phyloP scores from a whole-genome alignment of 2,329 filamentous ascomycete species.

The Mycogone perniciosa region DNA sequence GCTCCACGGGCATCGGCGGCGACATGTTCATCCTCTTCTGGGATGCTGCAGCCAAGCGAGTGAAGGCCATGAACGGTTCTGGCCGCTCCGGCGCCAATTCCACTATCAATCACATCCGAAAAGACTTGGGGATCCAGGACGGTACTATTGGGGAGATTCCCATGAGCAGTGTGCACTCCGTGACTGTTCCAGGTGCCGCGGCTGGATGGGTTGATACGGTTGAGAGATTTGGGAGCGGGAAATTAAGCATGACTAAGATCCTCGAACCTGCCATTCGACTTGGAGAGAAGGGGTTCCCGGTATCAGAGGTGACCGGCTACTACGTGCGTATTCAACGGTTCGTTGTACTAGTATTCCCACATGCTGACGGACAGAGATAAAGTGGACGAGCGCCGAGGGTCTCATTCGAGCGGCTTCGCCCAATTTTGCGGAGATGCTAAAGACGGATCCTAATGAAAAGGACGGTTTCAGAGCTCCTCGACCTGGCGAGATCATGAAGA shows the following conservation, averaged over 20 bases:
- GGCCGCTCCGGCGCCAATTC: conserved; percentile 69
- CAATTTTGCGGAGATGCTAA: conserved; percentile 83
- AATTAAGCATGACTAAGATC: conserved; percentile 68
- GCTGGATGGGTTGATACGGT: conserved; percentile 91
- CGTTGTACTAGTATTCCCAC: neutral
- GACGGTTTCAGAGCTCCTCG: conserved; percentile 68
- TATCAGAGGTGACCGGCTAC: conserved; percentile 68
- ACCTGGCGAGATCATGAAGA: conserved; percentile 84
- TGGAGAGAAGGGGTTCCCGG: conserved; percentile 82
- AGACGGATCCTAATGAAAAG: conserved; percentile 60
- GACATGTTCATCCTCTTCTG: conserved; percentile 97
- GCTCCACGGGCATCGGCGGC: conserved; percentile 89
- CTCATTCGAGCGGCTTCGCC: conserved; percentile 67
- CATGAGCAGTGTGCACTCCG: conserved; percentile 68
- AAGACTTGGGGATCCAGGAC: conserved; percentile 59
- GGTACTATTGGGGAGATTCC: conserved; percentile 58
- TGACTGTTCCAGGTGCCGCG: conserved; percentile 83
- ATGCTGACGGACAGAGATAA: neutral
- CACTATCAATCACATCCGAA: conserved; percentile 63
- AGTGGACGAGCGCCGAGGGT: conserved; percentile 68
- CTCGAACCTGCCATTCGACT: conserved; percentile 77
- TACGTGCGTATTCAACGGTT: conserved; percentile 48
- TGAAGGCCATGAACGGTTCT: conserved; percentile 86
- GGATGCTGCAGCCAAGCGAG: conserved; percentile 71
- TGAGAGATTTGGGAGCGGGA: conserved; percentile 83